Evolutionary conservation across 768 basidiomycete species (phyloP).

Genomic region (Krasilnikovozyma curviuscula): DNA sequence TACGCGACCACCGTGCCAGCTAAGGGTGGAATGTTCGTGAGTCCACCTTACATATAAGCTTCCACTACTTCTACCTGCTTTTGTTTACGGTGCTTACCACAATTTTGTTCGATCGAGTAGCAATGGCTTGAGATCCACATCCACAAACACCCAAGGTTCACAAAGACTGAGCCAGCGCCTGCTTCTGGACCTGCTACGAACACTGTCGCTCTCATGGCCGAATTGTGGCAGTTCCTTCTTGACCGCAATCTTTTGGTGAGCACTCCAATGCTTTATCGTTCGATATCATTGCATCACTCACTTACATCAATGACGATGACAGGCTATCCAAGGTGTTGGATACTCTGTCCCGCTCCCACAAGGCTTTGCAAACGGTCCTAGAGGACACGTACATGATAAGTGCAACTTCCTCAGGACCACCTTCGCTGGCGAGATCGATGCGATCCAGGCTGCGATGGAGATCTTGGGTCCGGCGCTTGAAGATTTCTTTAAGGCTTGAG

Average conservation of each 20-base stretch:
- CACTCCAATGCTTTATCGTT: too few relatives aligned
- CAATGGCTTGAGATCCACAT: slow-evolving; percentile 36
- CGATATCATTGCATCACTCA: too few relatives aligned
- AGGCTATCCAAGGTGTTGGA: slow-evolving; percentile 37
- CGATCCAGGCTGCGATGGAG: slow-evolving; percentile 29
- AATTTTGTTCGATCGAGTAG: too few relatives aligned
- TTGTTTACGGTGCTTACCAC: too few relatives aligned
- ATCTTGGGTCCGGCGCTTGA: slow-evolving; percentile 5
- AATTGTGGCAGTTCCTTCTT: too few relatives aligned
- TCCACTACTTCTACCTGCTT: too few relatives aligned
- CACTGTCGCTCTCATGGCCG: too few relatives aligned
- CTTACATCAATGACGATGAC: too few relatives aligned
- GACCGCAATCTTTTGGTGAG: too few relatives aligned
- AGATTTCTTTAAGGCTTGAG: slow-evolving; percentile 5
- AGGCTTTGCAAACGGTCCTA: slow-evolving; percentile 19
- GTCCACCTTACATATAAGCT: too few relatives aligned
- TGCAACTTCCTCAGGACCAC: slow-evolving; percentile 30
- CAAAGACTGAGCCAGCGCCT: neutral
- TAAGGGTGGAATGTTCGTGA: slow-evolving; percentile 40
- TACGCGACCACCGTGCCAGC: slow-evolving; percentile 16
- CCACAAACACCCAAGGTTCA: slow-evolving; percentile 8
- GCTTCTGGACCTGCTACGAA: slow-evolving; percentile 23
- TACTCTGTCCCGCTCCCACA: slow-evolving; percentile 21
- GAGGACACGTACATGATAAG: slow-evolving; percentile 28
- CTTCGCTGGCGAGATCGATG: slow-evolving; percentile 35